Base-by-base conservation (phyloP, 169 alveolate genomes). In the Plasmodium billcollinsi region DNA sequence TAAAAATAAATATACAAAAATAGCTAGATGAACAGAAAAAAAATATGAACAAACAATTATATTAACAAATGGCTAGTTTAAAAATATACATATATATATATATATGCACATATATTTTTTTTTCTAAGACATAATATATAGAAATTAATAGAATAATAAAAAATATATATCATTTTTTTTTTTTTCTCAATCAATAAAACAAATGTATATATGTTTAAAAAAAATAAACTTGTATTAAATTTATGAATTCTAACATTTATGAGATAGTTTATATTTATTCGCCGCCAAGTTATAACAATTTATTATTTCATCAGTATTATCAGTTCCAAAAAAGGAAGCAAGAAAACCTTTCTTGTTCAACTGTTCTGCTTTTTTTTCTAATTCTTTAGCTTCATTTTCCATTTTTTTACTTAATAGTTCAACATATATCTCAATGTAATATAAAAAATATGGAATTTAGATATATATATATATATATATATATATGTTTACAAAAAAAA, bases 231-330 rank as follows among this genome's bases (percentile, higher is more conserved):
- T 26, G 39, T 26, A 2, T 26, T 26, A 26, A 26, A 26, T 26
- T 26, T 26, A 26, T 26, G 39, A 26, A 26, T 26, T 59, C 18
- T 76, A 14, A 76, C 89, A 76, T 76, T 76, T 76, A 58, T 76
- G 89, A 58, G 78, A 49, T 20, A 76, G 76, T 26, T 76, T 76
- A 61, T 76, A 76, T 59, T 76, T 63, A 56, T 76, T 76, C 43
- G 89, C 89, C 6, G 89, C 89, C 76, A 76, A 26, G 56, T 65
- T 76, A 54, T 76, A 76, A 56, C 89, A 76, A 43, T 76, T 76
- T 39, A 76, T 76, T 33, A 76, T 58, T 76, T 76, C 89, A 58
- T 76, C 89, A 6, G 66, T 76, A n/a, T 76, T 76, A 59, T 76
- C 89, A 33, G 69, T 33, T 58, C 89, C 89, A 76, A 76, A 76